A percentile compares a stretch with the other conserved stretches of the same genome.
These are phyloP conservation scores for Candida sanyaensis DNA, from an alignment of 1,139 yeast genomes.

Conservation along the genomic window DNA sequence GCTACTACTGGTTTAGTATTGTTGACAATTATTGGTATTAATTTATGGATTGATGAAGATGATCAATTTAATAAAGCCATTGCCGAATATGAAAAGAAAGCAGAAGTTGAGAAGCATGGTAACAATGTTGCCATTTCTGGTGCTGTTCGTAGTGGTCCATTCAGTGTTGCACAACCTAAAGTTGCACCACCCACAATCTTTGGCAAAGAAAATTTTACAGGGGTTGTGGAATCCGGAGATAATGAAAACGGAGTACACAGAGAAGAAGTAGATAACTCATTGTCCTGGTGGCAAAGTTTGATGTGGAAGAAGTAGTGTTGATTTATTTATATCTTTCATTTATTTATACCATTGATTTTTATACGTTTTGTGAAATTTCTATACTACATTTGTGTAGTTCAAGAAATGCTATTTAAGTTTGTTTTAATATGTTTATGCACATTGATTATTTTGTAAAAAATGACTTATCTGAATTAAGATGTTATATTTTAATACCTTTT, in stretches of 20 bases:
- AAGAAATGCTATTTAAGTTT: too few species aligned
- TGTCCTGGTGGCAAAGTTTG: conserved; percentile 3
- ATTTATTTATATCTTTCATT: neutral
- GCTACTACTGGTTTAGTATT: conserved; percentile 38
- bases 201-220: conserved; percentile 4
- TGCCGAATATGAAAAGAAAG: conserved; percentile 4
- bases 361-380: neutral
- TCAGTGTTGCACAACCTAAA: neutral
- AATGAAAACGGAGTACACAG: neutral
- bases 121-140: too few species aligned
- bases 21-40: conserved; percentile 29
- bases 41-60: conserved; percentile 24
- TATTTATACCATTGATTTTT: neutral
- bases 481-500: too few species aligned
- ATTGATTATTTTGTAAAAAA: too few species aligned
- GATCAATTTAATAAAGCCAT: conserved; percentile 3
- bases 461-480: too few species aligned
- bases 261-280: neutral
- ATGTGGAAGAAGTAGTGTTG: conserved; percentile 1
- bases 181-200: neutral
- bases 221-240: neutral
- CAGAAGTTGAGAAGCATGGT: neutral
- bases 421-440: too few species aligned
- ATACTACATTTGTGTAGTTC: too few species aligned
- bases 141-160: conserved; percentile 1